Evolutionary conservation across 257 asterid species (phyloP), one percentile per base, ranked within the genome.

Genomic region (Nemophila menziesii): DNA sequence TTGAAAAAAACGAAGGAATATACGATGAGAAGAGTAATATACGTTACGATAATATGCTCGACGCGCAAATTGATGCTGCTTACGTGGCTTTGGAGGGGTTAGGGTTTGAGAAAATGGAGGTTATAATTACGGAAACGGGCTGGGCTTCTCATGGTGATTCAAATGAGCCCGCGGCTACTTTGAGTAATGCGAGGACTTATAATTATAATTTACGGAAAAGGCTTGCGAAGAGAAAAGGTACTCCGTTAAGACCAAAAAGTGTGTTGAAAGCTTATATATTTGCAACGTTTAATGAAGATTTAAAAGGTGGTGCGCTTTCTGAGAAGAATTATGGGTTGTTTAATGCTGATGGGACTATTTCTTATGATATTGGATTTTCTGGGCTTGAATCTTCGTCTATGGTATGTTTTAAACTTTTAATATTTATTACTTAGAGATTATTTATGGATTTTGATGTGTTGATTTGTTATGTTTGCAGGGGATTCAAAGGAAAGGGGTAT

Each of bases 81-180:
- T 90, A 85, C 64, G 94, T 70, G 33, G 99, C 99, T 16, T 48
- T 90, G 54, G 94, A 85, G 46, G 66, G 68, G 43, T 92, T 86
- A 3, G 94, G 96, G 6, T 74, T 57, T 54, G 58, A 52, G 23
- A 73, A 75, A 40, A 85, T 90, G 94, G 96, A 90, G 53, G 92
- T 90, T 44, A 75, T 90, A 37, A 61, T 90, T 37, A 85, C 99
- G 0, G 99, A 90, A 65, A 90, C 99, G 0, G 99, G 99, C 20
- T 90, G 99, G 99, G 94, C 99, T 54, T 90, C 99, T 49, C 70
- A 48, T 39, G 99, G 99, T 20, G 99, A 71, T 48, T 77, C 74
- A 54, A 81, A 37, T 45, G 96, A 90, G 56, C 74, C 96, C 40
- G 93, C 83, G 41, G 99, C 99, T 10, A 81, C 86, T 0, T 48